A percentile compares a stretch with the other conserved stretches of the same genome.
phyloP scores from a whole-genome alignment of 1,284 basidiomycete genomes.

The Testicularia cyperi region DNA sequence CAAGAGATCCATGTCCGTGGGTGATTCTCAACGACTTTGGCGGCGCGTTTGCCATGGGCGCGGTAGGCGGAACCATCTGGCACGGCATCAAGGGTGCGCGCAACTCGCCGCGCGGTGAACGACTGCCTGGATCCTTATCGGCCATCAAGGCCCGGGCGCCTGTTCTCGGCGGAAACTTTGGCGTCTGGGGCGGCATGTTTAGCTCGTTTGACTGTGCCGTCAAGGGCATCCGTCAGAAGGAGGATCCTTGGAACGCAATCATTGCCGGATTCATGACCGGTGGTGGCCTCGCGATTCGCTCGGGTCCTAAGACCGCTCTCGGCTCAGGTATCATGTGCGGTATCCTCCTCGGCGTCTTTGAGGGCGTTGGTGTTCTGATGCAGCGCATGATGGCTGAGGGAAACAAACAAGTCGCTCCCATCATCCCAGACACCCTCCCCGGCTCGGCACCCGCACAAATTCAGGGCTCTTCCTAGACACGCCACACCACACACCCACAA shows the following conservation, averaged over 20 bases:
- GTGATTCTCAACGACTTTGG: conserved; percentile 98
- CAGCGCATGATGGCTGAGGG: conserved; percentile 79
- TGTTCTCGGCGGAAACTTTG: conserved; percentile 96
- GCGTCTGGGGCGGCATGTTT: conserved; percentile 78
- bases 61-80: conserved; percentile 95
- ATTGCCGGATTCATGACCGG: conserved; percentile 98
- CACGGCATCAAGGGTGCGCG: conserved; percentile 97
- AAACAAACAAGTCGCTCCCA: conserved; percentile 62
- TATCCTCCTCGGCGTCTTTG: conserved; percentile 86
- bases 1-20: conserved; percentile 72
- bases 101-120: conserved; percentile 93
- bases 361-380: conserved; percentile 83
- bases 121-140: conserved; percentile 86
- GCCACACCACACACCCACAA: too few species aligned
- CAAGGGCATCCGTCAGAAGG: conserved; percentile 92
- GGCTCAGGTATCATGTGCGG: conserved; percentile 92
- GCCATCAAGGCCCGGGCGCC: conserved; percentile 98
- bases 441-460: too few species aligned
- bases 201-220: conserved; percentile 97
- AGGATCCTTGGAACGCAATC: conserved; percentile 99
- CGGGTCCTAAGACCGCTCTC: conserved; percentile 85
- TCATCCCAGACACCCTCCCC: conserved; percentile 31
- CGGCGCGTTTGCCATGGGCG: conserved; percentile 86
- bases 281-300: conserved; percentile 88
- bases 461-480: too few species aligned